These are phyloP conservation scores for Golubevia sp. DNA, from an alignment of 1,284 basidiomycete species.

Conservation along the genomic window DNA sequence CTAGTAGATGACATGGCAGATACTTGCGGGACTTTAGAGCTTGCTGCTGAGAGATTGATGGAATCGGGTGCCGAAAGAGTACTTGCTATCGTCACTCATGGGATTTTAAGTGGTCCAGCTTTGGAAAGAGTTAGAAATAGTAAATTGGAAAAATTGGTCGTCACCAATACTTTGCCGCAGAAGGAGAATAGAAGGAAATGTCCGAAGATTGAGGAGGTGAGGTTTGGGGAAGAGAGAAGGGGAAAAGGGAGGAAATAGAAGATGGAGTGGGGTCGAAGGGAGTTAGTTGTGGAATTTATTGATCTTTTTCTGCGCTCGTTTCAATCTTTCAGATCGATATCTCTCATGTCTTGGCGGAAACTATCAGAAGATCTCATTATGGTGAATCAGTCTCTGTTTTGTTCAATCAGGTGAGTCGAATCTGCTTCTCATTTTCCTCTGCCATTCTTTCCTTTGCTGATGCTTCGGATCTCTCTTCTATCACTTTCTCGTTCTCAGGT, in stretches of 20 bases:
- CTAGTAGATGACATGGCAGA: conserved; percentile 99
- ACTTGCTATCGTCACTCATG: conserved; percentile 94
- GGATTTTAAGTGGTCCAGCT: conserved; percentile 89
- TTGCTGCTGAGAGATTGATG: conserved; percentile 84
- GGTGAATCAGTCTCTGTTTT: conserved; percentile 16
- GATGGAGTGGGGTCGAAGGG: no score
- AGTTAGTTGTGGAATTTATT: not conserved
- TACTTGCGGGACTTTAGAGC: conserved; percentile 94
- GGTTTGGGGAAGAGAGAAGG: no score
- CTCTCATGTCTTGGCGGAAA: conserved; percentile 91
- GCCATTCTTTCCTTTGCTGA: no score
- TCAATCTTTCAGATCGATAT: conserved; percentile 77
- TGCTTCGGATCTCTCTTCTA: no score
- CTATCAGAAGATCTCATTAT: conserved; percentile 78
- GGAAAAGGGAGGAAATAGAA: no score
- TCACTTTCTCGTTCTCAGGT: conserved; percentile 36
- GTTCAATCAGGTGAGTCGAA: no score
- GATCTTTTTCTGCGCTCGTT: not conserved
- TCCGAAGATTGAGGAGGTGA: conserved; percentile 75
- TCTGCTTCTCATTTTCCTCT: no score
- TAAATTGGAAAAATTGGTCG: conserved; percentile 87
- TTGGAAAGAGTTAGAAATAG: conserved; percentile 64
- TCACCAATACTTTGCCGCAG: conserved; percentile 98
- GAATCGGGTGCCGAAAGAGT: conserved; percentile 88
- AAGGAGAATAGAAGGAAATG: conserved; percentile 75